Evolutionary conservation across 345 rosid species (phyloP), one percentile per base, ranked within the genome.

Genomic region (Iberis pinnata): DNA sequence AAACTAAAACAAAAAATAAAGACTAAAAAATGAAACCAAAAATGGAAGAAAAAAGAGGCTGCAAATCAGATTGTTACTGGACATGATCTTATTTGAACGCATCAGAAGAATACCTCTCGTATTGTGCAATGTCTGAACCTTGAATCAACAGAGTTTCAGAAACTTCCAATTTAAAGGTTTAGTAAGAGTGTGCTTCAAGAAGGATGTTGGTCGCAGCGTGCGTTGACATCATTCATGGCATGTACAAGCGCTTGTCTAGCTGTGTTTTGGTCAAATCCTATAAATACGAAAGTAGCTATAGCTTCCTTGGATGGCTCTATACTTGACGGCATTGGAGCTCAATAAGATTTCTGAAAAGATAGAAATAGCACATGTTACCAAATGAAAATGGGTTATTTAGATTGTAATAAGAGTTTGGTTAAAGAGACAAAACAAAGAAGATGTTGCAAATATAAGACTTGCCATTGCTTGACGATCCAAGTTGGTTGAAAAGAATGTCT

Each of bases 171-270:
- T n/a, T n/a, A n/a, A 14, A 22, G 18, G 11, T 46, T 38, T 65
- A 80, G 58, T 75, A 79, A 27, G 94, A 63, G 44, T 83, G 88
- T n/a, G 93, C 79, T 84, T 92, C 97, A 25, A 92, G 87, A 74
- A 92, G 99, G 59, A 88, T 81, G 74, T 88, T 92, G 24, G 97
- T 92, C 24, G 99, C 99, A 10, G 78, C 74, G n/a, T n/a, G n/a
- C n/a, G 62, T 85, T 88, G 66, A 92, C 57, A 67, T 92, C 94
- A 33, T 92, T 88, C 67, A 95, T 70, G 12, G 95, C 86, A 2
- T 73, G 92, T 54, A 80, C 71, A 36, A 92, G 97, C 0, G 99
- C 99, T 67, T 85, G 95, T 70, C 95, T 78, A 4, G 94, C 95
- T 24, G 89, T 78, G 61, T 76, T 78, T 72, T 79, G 69, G 60